A percentile compares a stretch with the other conserved stretches of the same genome.
These are phyloP conservation scores for Ustilago esculenta DNA, from an alignment of 1,284 basidiomycete species.

Conservation along the genomic window DNA sequence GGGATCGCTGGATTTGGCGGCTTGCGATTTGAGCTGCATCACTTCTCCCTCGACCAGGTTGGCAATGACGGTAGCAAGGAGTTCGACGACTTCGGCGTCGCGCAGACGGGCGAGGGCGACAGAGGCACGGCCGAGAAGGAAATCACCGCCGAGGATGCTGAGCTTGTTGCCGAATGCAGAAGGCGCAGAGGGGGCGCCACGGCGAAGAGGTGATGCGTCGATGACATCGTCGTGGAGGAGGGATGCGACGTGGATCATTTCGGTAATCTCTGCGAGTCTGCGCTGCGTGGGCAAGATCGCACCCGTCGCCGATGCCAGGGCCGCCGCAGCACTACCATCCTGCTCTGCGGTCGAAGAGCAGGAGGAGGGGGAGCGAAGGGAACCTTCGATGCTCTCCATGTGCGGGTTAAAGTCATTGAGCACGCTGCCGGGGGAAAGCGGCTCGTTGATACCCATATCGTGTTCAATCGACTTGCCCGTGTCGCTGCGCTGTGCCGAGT, in stretches of 20 bases:
- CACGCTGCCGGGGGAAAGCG: conserved; percentile 77
- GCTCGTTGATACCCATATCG: conserved; percentile 72
- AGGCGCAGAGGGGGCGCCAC: conserved; percentile 84
- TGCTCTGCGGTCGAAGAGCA: background rate
- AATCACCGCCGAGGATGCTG: conserved; percentile 92
- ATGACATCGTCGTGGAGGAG: conserved; percentile 95
- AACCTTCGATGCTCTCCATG: conserved; percentile 45
- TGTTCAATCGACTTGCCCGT: conserved; percentile 53
- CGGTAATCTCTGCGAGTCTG: conserved; percentile 92
- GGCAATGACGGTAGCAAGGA: conserved; percentile 89
- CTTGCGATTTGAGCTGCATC: conserved; percentile 75
- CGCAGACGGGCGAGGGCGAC: conserved; percentile 87
- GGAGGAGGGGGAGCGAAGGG: background rate
- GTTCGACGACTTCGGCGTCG: conserved; percentile 87
- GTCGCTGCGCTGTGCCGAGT: conserved; percentile 59
- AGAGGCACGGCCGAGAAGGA: conserved; percentile 89
- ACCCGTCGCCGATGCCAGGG: conserved; percentile 19
- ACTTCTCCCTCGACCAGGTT: conserved; percentile 98
- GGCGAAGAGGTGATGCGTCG: conserved; percentile 83
- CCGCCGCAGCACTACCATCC: conserved; percentile 12
- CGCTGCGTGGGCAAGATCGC: conserved; percentile 81
- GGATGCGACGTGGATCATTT: conserved; percentile 98
- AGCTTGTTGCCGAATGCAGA: conserved; percentile 94
- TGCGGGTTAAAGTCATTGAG: conserved; percentile 84
- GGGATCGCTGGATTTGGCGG: conserved; percentile 17